Base-by-base conservation (phyloP, 2,329 filamentous ascomycete genomes). In the Orbilia blumenaviensis region DNA sequence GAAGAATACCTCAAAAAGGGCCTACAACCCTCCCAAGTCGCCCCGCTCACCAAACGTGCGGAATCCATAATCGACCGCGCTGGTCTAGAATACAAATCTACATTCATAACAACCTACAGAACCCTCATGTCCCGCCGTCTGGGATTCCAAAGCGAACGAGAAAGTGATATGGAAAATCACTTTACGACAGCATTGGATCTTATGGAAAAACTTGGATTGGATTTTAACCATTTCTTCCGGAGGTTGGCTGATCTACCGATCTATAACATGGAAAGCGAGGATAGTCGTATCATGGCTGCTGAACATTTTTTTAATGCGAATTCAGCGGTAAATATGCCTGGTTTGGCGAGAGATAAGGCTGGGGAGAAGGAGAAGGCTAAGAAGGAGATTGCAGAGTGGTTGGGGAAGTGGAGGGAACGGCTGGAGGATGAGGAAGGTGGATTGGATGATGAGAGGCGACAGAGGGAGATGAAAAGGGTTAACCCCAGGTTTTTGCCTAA, bases 201-300 rank as follows among this genome's bases (percentile, higher is more conserved):
- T 0, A 86, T 99, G 83, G 91, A 97, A 82, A 87, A 88, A 0
- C 84, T 94, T 16, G 92, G 96, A 81, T 84, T 99, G 1, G 95
- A 99, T 82, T 99, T 97, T 83, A 92, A 96, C 81, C 92, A 96
- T 80, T 95, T 96, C 82, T 98, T 98, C 86, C 88, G 96, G 41
- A 88, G 90, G 7, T 85, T 99, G 0, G 91, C 90, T 62, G 83
- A 84, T 18, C 81, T 97, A 16, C 87, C 84, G 3, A 77, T 93
- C 0, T 83, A 83, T 0, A 88, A 92, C 3, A 81, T 97, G 5
- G 86, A 88, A 27, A 91, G 89, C 0, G 87, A 90, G 25, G 87
- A 90, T 18, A 84, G 86, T 54, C 85, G 92, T 62, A 87, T 87
- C 77, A 85, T 89, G n/a, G 84, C 86, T 7, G 92, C 94, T 0